Percentiles rank a stretch among this genome's conserved stretches.
Evolutionary conservation across 2,329 filamentous ascomycete genomes (phyloP).

Genomic region (Fusarium oxysporum): DNA sequence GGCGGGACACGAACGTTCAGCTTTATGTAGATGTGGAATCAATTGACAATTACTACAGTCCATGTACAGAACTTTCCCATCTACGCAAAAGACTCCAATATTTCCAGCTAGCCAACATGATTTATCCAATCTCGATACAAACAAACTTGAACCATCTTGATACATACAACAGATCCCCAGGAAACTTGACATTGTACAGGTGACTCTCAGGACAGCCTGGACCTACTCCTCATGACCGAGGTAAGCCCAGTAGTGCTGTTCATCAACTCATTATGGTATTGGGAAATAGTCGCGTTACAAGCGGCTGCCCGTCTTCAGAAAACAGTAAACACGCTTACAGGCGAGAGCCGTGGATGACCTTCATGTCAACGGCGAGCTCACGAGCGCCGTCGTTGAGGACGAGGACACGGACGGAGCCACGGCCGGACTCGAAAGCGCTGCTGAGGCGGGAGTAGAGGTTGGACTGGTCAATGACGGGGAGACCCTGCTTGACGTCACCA

Average conservation of each 20-base stretch:
- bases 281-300: conserved; percentile 41
- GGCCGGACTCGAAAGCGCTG: conserved; percentile 88
- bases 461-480: conserved; percentile 95
- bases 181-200: conserved; percentile 39
- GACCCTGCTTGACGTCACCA: conserved; percentile 96
- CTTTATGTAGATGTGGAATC: conserved; percentile 43
- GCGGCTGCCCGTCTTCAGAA: conserved; percentile 35
- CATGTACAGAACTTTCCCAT: conserved; percentile 59
- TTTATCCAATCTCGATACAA: conserved; percentile 50
- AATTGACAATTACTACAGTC: conserved; percentile 50
- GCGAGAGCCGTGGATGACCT: conserved; percentile 88
- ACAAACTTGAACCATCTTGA: conserved; percentile 45
- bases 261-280: conserved; percentile 29
- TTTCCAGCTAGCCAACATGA: conserved; percentile 50
- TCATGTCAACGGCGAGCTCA: conserved; percentile 98
- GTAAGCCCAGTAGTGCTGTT: conserved; percentile 29
- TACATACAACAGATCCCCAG: conserved; percentile 40
- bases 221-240: conserved; percentile 25
- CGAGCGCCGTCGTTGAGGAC: conserved; percentile 94
- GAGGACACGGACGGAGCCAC: conserved; percentile 92
- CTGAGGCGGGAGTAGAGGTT: conserved; percentile 84
- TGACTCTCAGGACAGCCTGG: conserved; percentile 24
- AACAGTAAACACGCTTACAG: conserved; percentile 60
- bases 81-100: conserved; percentile 55
- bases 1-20: no score